These are phyloP conservation scores for Filosporella fistucella DNA, from an alignment of 495 filamentous ascomycete genomes.

Conservation along the genomic window DNA sequence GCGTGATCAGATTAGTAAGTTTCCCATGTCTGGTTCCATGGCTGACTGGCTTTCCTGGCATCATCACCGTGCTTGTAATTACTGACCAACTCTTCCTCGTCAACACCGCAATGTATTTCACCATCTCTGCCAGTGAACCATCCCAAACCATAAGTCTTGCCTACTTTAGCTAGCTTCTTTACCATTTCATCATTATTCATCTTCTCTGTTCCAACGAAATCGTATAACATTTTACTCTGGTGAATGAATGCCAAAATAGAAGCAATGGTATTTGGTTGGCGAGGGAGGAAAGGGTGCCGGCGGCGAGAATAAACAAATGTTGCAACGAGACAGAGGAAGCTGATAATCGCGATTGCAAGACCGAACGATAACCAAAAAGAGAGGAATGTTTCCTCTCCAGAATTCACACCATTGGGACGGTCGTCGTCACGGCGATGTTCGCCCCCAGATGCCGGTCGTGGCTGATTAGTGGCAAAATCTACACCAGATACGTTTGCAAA, in stretches of 20 bases:
- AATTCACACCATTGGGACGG: conserved; percentile 23
- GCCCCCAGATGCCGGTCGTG: conserved; percentile 3
- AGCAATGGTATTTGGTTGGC: conserved; percentile 69
- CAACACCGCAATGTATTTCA: conserved; percentile 62
- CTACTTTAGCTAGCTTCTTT: conserved; percentile 40
- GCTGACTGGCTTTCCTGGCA: conserved; percentile 19
- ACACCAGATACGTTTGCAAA: conserved; percentile 54
- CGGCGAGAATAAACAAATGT: conserved; percentile 48
- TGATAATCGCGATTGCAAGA: conserved; percentile 54
- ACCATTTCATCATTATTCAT: conserved; percentile 53
- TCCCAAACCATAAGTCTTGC: conserved; percentile 65
- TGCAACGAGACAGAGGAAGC: conserved; percentile 48
- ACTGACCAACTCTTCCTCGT: conserved; percentile 61
- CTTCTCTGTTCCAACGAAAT: conserved; percentile 63
- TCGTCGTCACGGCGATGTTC: background rate
- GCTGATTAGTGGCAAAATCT: conserved; percentile 36
- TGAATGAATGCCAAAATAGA: conserved; percentile 69
- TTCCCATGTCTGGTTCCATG: conserved; percentile 21
- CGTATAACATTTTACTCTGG: conserved; percentile 67
- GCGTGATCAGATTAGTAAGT: conserved; percentile 12
- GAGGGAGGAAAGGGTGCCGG: conserved; percentile 59
- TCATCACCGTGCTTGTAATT: conserved; percentile 54
- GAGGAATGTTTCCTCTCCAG: conserved; percentile 54
- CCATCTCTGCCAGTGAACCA: conserved; percentile 69
- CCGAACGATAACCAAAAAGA: conserved; percentile 56